A percentile compares a stretch with the other conserved stretches of the same genome.
phyloP scores from a whole-genome alignment of 176 grass and related monocot genomes.

The Typha latifolia region DNA sequence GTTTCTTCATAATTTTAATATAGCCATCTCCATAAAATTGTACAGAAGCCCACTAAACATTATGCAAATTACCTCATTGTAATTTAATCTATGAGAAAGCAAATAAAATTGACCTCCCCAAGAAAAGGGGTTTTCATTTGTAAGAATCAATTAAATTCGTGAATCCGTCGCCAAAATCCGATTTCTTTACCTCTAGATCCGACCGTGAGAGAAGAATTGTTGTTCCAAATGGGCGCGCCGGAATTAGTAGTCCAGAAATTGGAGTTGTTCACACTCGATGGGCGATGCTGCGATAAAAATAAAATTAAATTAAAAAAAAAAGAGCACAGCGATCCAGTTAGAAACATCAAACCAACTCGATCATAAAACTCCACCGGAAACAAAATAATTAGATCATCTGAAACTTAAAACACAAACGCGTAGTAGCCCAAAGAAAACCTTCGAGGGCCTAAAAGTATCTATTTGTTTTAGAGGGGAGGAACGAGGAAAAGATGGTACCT shows the following conservation, averaged over 20 bases:
- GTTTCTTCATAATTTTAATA: no score
- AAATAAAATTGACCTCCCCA: no score
- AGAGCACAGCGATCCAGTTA: neutral
- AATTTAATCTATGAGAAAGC: no score
- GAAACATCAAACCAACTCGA: neutral
- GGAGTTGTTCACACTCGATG: conserved; percentile 46
- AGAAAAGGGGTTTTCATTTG: no score
- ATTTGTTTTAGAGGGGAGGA: neutral
- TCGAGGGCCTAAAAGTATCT: neutral
- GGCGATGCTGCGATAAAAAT: conserved; percentile 45
- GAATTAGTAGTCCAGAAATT: conserved; percentile 74
- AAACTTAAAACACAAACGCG: neutral
- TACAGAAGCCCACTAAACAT: no score
- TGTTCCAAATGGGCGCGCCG: conserved; percentile 72
- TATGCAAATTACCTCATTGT: no score
- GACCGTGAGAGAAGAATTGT: conserved; percentile 68
- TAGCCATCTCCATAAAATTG: no score
- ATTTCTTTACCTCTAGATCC: conserved; percentile 38
- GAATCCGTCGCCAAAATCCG: neutral
- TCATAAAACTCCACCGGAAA: neutral
- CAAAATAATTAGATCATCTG: conserved; percentile 11
- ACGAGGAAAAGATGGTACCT: conserved; percentile 21
- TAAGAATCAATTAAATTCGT: no score
- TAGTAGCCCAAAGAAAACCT: no score
- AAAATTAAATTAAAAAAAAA: no score